Base-by-base conservation (phyloP, 495 filamentous ascomycete genomes). In the Aspergillus heteromorphus region DNA sequence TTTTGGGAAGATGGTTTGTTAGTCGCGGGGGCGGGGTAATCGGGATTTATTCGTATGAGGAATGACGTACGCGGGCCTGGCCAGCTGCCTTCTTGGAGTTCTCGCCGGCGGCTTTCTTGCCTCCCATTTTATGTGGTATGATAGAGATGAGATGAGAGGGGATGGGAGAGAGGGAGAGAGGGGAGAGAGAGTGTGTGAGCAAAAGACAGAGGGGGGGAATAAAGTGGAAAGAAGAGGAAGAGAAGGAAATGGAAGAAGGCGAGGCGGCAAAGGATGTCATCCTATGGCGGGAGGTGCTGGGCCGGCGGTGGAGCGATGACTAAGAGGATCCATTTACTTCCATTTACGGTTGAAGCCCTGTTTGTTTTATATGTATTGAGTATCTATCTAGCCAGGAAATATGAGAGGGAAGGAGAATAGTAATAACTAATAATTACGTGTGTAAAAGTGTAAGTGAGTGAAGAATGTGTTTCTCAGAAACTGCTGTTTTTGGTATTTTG, bases 81-180 rank as follows among this genome's bases (percentile, higher is more conserved):
- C 93, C 95, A 2, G 83, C 82, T 0, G 76, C 92, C 75, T 97
- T 97, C 78, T 96, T 97, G 62, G 82, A 86, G 73, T 86, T 88
- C 59, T 91, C 88, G 13, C 76, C 81, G 18, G 65, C 75, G 51
- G 72, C 76, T 72, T 90, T 95, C 72, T 89, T 89, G 43, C 69
- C 69, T 61, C 55, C 70, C 72, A 75, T 75, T 45, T 55, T 72
- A 14, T 14, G 23, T 36, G 49, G 17, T 18, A 30, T 8, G 27
- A 27, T 0, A 5, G 11, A n/a, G 23, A 9, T 17, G 17, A n/a
- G 16, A 18, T 13, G 17, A 45, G 29, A 10, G 16, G 23, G 29
- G 10, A 17, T 49, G 13, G 45, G 45, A 6, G 34, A 6, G 13
- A 30, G 29, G 29, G 29, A n/a, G 23, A 21, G 10, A 17, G 30